Percentiles rank a stretch among this genome's conserved stretches.
Conservation (phyloP, 306 rosid genomes). For the Pterocarpus macrocarpus region DNA sequence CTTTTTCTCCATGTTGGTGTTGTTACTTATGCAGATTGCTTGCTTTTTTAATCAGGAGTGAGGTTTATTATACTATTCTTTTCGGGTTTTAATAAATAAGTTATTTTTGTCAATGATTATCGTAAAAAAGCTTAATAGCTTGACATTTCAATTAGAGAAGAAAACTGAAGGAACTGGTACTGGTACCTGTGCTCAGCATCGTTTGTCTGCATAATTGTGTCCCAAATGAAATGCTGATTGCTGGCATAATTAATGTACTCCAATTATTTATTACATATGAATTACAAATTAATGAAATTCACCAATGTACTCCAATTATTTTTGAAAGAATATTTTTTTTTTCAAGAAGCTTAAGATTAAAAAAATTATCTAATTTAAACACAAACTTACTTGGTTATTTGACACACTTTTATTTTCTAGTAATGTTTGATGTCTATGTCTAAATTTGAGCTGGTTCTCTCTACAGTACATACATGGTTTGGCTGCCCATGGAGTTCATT, state of each 20-base stretch:
- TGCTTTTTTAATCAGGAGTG: slow-evolving; percentile 26
- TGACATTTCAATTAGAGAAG: slow-evolving; percentile 26
- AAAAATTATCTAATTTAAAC: not conserved
- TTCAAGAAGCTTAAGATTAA: too few species aligned
- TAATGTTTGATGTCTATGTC: slow-evolving; percentile 25
- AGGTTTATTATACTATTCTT: not conserved
- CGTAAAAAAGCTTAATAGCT: slow-evolving; percentile 6
- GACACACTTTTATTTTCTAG: slow-evolving; percentile 15
- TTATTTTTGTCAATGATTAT: slow-evolving; percentile 29
- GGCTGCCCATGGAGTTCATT: slow-evolving; percentile 98
- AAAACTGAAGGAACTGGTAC: slow-evolving; percentile 6
- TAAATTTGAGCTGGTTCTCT: slow-evolving; percentile 40
- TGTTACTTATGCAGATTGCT: slow-evolving; percentile 48
- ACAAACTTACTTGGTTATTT: slow-evolving; percentile 30
- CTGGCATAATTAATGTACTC: slow-evolving; percentile 33
- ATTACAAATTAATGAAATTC: not conserved
- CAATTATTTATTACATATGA: slow-evolving; percentile 32
- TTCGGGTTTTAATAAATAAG: not conserved
- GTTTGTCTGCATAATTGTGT: slow-evolving; percentile 43
- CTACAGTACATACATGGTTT: slow-evolving; percentile 92
- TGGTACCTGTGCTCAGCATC: slow-evolving; percentile 41
- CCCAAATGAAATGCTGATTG: slow-evolving; percentile 32
- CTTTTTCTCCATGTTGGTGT: slow-evolving; percentile 36
- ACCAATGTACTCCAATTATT: too few species aligned
- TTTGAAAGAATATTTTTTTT: too few species aligned